Evolutionary conservation across 1,284 basidiomycete genomes (phyloP), one percentile per base, ranked within the genome.

Genomic region (Leccinum fuscescens): DNA sequence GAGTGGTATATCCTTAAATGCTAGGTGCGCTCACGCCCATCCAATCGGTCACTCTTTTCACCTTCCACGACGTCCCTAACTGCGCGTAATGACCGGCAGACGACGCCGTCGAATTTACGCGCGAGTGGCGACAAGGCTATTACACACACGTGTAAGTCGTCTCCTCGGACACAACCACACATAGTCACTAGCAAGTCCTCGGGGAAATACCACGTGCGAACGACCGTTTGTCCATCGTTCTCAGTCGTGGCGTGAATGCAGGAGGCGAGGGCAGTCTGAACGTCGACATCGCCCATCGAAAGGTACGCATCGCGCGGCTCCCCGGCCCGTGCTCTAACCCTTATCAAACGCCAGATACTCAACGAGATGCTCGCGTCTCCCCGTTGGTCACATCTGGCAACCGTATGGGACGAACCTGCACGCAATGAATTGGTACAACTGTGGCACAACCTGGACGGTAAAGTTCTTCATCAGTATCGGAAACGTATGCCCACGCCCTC

Each of bases 391-490:
- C 69, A 78, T 33, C 69, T 86, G 17, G 78, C 76, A 3, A 56
- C 67, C 0, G 48, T 72, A 15, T 82, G 82, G 77, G 76, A 77
- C 49, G 78, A 82, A 9, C 53, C 69, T 3, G 77, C 78, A 17
- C 77, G 82, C 14, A 62, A 68, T 8, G 68, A 82, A 2, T 68
- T 87, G 5, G 82, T 79, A 15, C 66, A 78, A 6, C 71, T 78
- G 5, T 89, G 86, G 85, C 86, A 89, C 67, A 69, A 78, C 12
- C 68, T 89, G 1, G 70, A 81, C 12, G 82, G 86, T 82, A 62
- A 42, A 15, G 65, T 20, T 2, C 39, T 14, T 31, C 17, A 27
- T 29, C 48, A 14, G 8, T 6, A 3, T 46, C 39, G 5, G 7
- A 11, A n/a, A 24, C 15, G 24, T 12, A 50, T 15, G 15, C 17